A percentile compares a stretch with the other conserved stretches of the same genome.
Conservation (phyloP, 768 basidiomycete species). For the Boletus rubescentipes region DNA sequence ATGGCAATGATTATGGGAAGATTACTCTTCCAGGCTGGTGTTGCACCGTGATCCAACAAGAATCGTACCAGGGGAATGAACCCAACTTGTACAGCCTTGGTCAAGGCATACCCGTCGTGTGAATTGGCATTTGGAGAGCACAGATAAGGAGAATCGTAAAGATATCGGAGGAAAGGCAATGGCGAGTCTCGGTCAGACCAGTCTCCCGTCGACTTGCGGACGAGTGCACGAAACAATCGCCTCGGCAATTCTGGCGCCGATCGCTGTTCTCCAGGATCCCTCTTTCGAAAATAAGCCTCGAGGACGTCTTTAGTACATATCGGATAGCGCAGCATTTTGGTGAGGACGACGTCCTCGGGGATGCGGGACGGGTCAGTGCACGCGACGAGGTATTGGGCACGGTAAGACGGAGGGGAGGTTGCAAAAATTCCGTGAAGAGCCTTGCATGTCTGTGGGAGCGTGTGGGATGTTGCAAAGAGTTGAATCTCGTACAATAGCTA, state of each 20-base stretch:
- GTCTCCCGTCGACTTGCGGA: conserved; percentile 26
- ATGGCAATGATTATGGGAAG: conserved; percentile 80
- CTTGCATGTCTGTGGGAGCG: conserved; percentile 59
- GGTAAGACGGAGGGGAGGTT: conserved; percentile 53
- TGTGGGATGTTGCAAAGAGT: conserved; percentile 61
- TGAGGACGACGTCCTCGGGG: conserved; percentile 30
- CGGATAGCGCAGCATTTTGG: conserved; percentile 48
- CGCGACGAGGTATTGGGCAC: conserved; percentile 63
- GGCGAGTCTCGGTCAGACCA: conserved; percentile 57
- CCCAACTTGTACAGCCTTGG: conserved; percentile 67
- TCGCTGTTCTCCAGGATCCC: not conserved
- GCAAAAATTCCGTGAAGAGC: conserved; percentile 54
- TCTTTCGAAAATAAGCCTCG: conserved; percentile 42
- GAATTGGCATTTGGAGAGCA: conserved; percentile 56
- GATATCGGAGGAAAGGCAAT: conserved; percentile 60
- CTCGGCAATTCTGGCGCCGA: conserved; percentile 55
- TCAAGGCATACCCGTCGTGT: conserved; percentile 79
- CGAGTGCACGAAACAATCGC: conserved; percentile 61
- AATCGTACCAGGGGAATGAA: conserved; percentile 66
- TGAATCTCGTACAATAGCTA: conserved; percentile 83
- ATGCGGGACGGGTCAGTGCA: conserved; percentile 23
- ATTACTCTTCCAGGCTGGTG: conserved; percentile 57
- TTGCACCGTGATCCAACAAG: conserved; percentile 71
- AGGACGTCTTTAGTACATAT: conserved; percentile 41
- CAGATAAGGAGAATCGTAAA: conserved; percentile 44